phyloP scores from a whole-genome alignment of 2,329 filamentous ascomycete species.

The Fusarium armeniacum region DNA sequence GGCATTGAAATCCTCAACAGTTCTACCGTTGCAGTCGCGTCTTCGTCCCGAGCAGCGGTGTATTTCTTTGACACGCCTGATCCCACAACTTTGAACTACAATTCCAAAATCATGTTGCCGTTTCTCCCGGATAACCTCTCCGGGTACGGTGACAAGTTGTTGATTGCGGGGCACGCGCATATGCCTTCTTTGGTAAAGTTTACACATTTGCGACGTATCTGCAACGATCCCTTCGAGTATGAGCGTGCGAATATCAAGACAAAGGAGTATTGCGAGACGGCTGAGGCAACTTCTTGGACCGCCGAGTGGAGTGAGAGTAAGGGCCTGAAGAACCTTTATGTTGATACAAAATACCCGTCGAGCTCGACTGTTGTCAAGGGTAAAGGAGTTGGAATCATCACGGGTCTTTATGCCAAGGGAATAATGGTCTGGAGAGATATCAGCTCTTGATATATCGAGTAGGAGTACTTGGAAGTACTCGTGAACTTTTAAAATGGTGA shows the following conservation, averaged over 20 bases:
- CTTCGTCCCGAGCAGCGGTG: constrained; percentile 47
- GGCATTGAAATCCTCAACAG: constrained; percentile 58
- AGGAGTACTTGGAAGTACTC: background rate
- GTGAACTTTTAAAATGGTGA: background rate
- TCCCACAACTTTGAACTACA: constrained; percentile 7
- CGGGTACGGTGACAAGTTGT: constrained; percentile 49
- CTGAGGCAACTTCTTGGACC: constrained; percentile 49
- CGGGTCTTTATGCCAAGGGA: constrained; percentile 57
- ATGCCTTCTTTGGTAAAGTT: constrained; percentile 53
- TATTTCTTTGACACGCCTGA: constrained; percentile 24
- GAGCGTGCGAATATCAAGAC: constrained; percentile 33
- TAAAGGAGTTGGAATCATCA: constrained; percentile 54
- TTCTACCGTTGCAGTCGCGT: constrained; percentile 57
- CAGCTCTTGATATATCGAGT: background rate
- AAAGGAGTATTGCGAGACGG: constrained; percentile 6
- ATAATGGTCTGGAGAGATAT: constrained; percentile 49
- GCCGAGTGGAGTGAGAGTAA: constrained; percentile 54
- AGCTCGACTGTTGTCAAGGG: constrained; percentile 55
- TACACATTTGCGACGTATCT: constrained; percentile 52
- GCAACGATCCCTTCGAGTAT: constrained; percentile 51
- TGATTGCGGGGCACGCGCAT: constrained; percentile 59
- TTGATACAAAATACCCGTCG: constrained; percentile 52
- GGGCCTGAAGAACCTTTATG: constrained; percentile 54
- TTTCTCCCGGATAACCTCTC: constrained; percentile 61
- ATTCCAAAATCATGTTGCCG: constrained; percentile 46